Base-by-base conservation (phyloP, 2,329 filamentous ascomycete species). In the Byssochlamys sp. region DNA sequence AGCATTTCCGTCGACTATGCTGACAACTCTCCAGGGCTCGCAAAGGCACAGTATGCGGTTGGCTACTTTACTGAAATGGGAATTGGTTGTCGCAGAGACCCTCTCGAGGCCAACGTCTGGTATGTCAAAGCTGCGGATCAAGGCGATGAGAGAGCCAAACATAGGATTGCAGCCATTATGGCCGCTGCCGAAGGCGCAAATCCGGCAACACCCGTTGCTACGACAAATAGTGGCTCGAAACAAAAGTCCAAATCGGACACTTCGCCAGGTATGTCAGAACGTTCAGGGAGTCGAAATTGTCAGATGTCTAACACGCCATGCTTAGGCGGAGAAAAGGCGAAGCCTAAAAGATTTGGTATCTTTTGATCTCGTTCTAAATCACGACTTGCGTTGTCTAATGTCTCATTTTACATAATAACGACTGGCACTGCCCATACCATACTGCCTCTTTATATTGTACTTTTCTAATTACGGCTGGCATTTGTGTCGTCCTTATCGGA, bases 31-130 rank as follows among this genome's bases (percentile, higher is more conserved):
- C 48, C 54, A 79, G 77, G 74, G 1, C 71, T 80, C 6, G 71
- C 76, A 2, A 84, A 84, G 71, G 94, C 94, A n/a, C 85, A 96
- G 71, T 99, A 97, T 66, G 90, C 94, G 0, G 84, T 96, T 25
- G 94, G 91, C 51, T 97, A 96, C 75, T 99, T 99, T 71, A 96
- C 91, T 4, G 94, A 99, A 73, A 96, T 95, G 89, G 94, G 94
- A 61, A 96, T 99, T 65, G 94, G 94, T 54, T 96, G 91, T 72
- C 88, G 91, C 39, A 86, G 90, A 53, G 94, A 99, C 71, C 86
- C 92, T n/a, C 82, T 99, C 50, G 91, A 96, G 73, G 92, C 94
- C 64, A 99, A 99, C 68, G 89, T 96, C 31, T 97, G 91, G 92
- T 99, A 99, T 71, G 92, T 99, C 64, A 90, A 89, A 73, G 94